Evolutionary conservation across 202 grass and related monocot species (phyloP).

Genomic region (Setaria italica): DNA sequence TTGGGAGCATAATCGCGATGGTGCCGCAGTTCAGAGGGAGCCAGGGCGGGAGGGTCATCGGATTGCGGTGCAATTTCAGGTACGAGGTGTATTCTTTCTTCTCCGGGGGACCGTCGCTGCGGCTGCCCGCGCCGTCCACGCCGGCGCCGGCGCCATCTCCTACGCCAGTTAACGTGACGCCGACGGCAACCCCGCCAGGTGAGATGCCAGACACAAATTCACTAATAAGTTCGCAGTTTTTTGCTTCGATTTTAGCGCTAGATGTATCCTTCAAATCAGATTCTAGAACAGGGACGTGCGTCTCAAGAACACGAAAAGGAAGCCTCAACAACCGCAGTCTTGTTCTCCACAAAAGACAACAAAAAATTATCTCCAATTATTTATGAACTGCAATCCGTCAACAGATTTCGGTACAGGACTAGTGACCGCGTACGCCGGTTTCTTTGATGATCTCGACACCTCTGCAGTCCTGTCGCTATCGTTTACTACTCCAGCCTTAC

Average conservation of each 20-base stretch:
- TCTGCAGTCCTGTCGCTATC: slow-evolving; percentile 39
- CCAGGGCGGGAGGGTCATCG: slow-evolving; percentile 42
- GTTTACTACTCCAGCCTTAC: background rate
- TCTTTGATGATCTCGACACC: slow-evolving; percentile 10
- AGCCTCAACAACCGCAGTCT: too few relatives aligned
- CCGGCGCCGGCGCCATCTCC: slow-evolving; percentile 32
- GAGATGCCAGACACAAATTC: background rate
- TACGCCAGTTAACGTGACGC: background rate
- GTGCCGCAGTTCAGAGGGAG: slow-evolving; percentile 3
- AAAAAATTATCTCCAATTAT: background rate
- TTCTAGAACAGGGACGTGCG: background rate
- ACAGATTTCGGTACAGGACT: background rate
- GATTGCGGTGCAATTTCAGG: slow-evolving; percentile 54
- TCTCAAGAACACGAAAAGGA: background rate
- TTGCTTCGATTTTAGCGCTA: background rate
- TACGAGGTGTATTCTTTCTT: slow-evolving; percentile 55
- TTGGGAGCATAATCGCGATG: slow-evolving; percentile 12
- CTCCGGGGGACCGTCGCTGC: slow-evolving; percentile 22
- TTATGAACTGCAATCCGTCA: background rate
- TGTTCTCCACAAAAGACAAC: too few relatives aligned
- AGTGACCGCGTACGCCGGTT: background rate
- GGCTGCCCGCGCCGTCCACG: background rate
- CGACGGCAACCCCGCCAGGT: background rate
- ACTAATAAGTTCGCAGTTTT: background rate
- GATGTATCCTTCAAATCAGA: background rate